phyloP scores from a whole-genome alignment of 2,329 filamentous ascomycete genomes.

The Diaporthe humulicola region DNA sequence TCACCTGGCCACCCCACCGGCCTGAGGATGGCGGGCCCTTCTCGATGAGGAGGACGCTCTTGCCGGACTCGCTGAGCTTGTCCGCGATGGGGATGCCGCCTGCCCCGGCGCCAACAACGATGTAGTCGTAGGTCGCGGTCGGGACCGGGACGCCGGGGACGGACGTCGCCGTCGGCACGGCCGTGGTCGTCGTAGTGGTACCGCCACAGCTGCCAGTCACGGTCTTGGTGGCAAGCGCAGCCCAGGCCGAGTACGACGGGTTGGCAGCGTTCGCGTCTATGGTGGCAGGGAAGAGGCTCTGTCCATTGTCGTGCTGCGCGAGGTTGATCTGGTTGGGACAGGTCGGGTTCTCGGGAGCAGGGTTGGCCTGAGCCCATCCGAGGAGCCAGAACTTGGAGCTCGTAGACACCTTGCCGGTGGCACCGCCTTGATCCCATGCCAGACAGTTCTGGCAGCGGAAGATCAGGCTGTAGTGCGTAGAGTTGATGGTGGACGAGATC shows the following conservation, averaged over 20 bases:
- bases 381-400: constrained; percentile 51
- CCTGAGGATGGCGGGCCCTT: constrained; percentile 69
- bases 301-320: constrained; percentile 51
- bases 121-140: constrained; percentile 68
- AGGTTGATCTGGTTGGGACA: constrained; percentile 48
- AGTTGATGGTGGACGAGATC: constrained; percentile 66
- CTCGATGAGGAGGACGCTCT: constrained; percentile 70
- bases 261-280: constrained; percentile 44
- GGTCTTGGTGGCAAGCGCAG: constrained; percentile 50
- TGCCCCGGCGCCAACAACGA: constrained; percentile 71
- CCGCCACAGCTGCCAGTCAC: constrained; percentile 45
- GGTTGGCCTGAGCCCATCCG: constrained; percentile 64
- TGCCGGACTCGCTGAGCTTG: constrained; percentile 70
- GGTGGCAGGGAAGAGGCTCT: constrained; percentile 48
- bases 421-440: constrained; percentile 59
- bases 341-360: constrained; percentile 51
- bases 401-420: constrained; percentile 54
- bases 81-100: constrained; percentile 72
- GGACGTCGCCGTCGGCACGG: neutral
- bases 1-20: constrained; percentile 70
- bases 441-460: constrained; percentile 70
- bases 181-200: constrained; percentile 41
- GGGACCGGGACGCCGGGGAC: constrained; percentile 46
- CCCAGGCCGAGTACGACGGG: constrained; percentile 48
- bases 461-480: constrained; percentile 68